A percentile compares a stretch with the other conserved stretches of the same genome.
Conservation (phyloP, 371 early-diverging fungal genomes). For the Mucor mucedo region DNA sequence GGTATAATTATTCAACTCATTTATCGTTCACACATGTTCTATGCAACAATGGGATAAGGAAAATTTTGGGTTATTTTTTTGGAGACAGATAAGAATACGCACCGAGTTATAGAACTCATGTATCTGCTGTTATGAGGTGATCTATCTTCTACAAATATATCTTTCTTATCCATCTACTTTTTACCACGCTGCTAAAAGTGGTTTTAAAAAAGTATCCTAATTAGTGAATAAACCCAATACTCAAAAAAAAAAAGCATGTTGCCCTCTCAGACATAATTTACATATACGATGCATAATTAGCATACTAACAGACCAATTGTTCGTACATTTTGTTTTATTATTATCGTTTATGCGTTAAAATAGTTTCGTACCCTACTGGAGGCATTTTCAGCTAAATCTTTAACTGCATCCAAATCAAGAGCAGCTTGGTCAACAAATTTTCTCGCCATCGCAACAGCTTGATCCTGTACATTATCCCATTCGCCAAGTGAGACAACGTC, state of each 20-base stretch:
- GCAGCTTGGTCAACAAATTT: constrained; percentile 76
- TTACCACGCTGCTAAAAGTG: too few species aligned
- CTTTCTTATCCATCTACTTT: too few species aligned
- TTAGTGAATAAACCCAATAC: too few species aligned
- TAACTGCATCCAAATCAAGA: constrained; percentile 75
- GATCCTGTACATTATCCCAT: constrained; percentile 57
- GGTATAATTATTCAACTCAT: constrained; percentile 29
- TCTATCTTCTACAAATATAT: too few species aligned
- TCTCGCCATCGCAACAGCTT: constrained; percentile 70
- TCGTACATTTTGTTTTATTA: background rate
- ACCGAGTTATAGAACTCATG: background rate
- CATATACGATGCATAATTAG: background rate
- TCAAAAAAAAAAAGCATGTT: too few species aligned
- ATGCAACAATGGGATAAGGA: background rate
- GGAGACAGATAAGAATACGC: background rate
- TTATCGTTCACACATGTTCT: background rate
- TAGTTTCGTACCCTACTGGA: constrained; percentile 40
- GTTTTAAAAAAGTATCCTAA: background rate
- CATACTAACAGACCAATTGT: background rate
- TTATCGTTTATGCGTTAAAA: constrained; percentile 13
- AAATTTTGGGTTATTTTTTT: background rate
- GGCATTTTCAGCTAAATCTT: constrained; percentile 74
- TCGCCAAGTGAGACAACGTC: constrained; percentile 34
- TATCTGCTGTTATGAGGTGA: too few species aligned
- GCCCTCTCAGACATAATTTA: too few species aligned